A percentile compares a stretch with the other conserved stretches of the same genome.
Conservation (phyloP, 2,329 filamentous ascomycete genomes). For the Dothistroma pini region DNA sequence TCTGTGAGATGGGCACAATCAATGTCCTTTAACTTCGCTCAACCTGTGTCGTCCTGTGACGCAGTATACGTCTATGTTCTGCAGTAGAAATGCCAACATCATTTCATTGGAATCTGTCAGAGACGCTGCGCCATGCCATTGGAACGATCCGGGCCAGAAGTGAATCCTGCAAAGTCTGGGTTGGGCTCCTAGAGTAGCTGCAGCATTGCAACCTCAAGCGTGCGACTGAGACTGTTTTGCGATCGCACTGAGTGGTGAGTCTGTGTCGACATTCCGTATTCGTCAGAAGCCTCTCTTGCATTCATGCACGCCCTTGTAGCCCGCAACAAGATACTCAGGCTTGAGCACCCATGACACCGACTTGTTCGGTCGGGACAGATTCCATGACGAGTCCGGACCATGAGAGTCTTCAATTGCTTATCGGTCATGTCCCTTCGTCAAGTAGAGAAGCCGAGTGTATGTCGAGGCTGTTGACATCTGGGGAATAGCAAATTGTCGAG, state of each 20-base stretch:
- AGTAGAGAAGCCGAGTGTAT: too few relatives aligned
- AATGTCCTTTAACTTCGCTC: background rate
- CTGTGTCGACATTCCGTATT: too few relatives aligned
- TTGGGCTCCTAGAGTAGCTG: background rate
- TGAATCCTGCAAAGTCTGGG: background rate
- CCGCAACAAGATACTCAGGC: too few relatives aligned
- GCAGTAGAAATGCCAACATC: background rate
- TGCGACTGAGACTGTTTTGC: background rate
- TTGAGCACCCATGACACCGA: too few relatives aligned
- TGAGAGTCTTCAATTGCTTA: too few relatives aligned
- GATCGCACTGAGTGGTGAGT: background rate
- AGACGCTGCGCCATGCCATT: background rate
- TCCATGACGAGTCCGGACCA: too few relatives aligned
- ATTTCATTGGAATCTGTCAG: background rate
- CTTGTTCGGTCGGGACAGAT: too few relatives aligned
- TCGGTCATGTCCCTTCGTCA: too few relatives aligned
- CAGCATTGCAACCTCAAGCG: background rate
- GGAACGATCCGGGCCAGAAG: background rate
- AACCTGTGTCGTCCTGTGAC: background rate
- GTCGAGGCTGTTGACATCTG: too few relatives aligned
- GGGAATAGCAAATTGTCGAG: too few relatives aligned
- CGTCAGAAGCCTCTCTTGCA: too few relatives aligned
- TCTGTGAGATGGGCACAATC: background rate
- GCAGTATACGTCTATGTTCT: background rate
- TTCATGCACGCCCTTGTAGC: too few relatives aligned